Evolutionary conservation across 2,329 filamentous ascomycete genomes (phyloP).

Genomic region (Scedosporium aurantiacum): DNA sequence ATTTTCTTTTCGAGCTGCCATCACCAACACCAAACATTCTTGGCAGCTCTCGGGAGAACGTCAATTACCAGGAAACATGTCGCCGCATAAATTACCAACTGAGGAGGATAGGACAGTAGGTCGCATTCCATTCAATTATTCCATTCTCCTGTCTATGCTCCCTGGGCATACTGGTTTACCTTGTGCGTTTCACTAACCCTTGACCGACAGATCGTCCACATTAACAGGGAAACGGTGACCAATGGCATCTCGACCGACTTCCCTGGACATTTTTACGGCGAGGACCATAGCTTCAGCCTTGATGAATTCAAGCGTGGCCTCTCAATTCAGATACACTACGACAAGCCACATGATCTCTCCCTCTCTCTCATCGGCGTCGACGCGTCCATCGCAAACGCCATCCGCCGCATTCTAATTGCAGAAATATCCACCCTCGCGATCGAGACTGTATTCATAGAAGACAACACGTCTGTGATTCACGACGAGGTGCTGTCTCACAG

Average conservation of each 20-base stretch:
- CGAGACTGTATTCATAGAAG: constrained; percentile 83
- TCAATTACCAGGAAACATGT: constrained; percentile 23
- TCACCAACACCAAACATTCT: constrained; percentile 12
- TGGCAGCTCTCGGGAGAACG: not conserved
- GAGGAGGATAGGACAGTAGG: constrained; percentile 49
- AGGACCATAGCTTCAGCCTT: constrained; percentile 72
- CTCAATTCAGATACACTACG: constrained; percentile 72
- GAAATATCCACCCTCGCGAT: constrained; percentile 93
- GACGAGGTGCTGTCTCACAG: constrained; percentile 91
- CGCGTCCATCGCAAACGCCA: constrained; percentile 89
- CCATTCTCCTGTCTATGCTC: not conserved
- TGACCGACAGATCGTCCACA: constrained; percentile 58
- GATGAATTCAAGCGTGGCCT: constrained; percentile 61
- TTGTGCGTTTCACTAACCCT: not conserved
- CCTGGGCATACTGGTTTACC: not conserved
- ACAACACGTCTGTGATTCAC: constrained; percentile 97
- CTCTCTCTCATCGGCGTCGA: constrained; percentile 92
- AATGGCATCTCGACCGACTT: constrained; percentile 86
- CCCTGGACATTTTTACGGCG: constrained; percentile 80
- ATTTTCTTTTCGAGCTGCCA: not conserved
- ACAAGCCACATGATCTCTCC: constrained; percentile 62
- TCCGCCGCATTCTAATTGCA: constrained; percentile 88
- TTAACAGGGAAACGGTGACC: constrained; percentile 83
- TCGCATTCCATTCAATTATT: constrained; percentile 34
- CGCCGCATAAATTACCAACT: constrained; percentile 31